Base-by-base conservation (phyloP, 495 filamentous ascomycete species). In the Penicillium bovifimosum region DNA sequence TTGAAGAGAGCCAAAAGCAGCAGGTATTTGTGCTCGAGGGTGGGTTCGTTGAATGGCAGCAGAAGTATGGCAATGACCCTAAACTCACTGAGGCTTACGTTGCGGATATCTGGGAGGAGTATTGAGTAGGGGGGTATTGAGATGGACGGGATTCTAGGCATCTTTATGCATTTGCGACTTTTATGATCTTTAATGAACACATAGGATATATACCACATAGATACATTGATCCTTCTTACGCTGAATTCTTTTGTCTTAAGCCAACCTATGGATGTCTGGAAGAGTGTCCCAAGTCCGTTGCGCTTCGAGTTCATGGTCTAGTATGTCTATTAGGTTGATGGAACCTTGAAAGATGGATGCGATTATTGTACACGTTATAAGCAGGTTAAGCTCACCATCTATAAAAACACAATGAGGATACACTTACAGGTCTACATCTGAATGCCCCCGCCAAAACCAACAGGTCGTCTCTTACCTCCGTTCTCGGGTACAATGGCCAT, bases 21-120 rank as follows among this genome's bases (percentile, higher is more conserved):
- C 77, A 86, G 67, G 86, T 97, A 14, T 85, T 77, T 64, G 81
- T 97, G 8, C 77, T 97, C 6, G 87, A 95, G 49, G 80, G 83
- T 0, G 93, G 93, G 14, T 98, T 97, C 67, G 83, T 86, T 8
- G 80, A 87, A 50, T 98, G 93, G 93, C 90, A 96, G 77, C 87
- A 92, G 72, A 78, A 80, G 67, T 96, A 83, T 69, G 71, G 91
- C 2, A 76, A 80, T 45, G 91, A 98, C 72, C 72, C 83, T 58
- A 65, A 82, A 41, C 73, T 98, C 64, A 98, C 93, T 1, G 88
- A 96, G 73, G 87, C 73, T 3, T 98, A 90, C 66, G 78, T 78
- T 42, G 87, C 87, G 64, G 86, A 96, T 74, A 74, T 96, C 40
- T 98, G 92, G 92, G 77, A 78, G 59, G 81, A 87, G 20, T 79